Evolutionary conservation across 2,329 filamentous ascomycete genomes (phyloP).

Genomic region (Colletotrichum incanum): DNA sequence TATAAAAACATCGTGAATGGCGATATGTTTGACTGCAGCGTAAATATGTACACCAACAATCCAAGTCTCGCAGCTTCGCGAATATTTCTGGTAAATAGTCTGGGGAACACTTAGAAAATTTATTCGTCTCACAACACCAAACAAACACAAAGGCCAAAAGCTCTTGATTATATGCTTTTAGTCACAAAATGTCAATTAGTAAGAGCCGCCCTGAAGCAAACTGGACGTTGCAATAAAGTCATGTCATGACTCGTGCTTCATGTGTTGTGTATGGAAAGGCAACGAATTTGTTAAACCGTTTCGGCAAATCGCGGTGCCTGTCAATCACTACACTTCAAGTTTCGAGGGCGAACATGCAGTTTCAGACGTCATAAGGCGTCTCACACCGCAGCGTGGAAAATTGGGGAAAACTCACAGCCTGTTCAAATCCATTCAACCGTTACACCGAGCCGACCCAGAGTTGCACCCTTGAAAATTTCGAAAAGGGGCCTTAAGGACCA

Average conservation of each 20-base stretch:
- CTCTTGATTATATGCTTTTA: not conserved
- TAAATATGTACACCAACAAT: not conserved
- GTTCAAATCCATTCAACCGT: not conserved
- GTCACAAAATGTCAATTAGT: not conserved
- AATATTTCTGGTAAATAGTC: not conserved
- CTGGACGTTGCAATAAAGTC: not conserved
- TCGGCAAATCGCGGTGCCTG: not conserved
- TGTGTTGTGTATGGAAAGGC: not conserved
- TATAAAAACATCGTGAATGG: too few relatives aligned
- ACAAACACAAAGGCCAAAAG: not conserved
- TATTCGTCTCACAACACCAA: not conserved
- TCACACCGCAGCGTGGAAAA: not conserved
- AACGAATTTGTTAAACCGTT: not conserved
- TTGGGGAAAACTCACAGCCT: too few relatives aligned
- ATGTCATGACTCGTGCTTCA: not conserved
- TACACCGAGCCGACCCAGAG: not conserved
- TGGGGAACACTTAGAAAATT: not conserved
- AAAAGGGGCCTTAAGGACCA: constrained; percentile 1
- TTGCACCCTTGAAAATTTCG: not conserved
- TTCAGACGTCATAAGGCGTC: not conserved
- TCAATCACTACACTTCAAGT: not conserved
- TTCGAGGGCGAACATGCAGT: not conserved
- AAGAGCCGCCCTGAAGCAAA: not conserved
- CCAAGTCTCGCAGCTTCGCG: not conserved
- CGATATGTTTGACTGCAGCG: too few relatives aligned